These are phyloP conservation scores for Hypomyces rosellus DNA, from an alignment of 2,329 filamentous ascomycete genomes.

Conservation along the genomic window DNA sequence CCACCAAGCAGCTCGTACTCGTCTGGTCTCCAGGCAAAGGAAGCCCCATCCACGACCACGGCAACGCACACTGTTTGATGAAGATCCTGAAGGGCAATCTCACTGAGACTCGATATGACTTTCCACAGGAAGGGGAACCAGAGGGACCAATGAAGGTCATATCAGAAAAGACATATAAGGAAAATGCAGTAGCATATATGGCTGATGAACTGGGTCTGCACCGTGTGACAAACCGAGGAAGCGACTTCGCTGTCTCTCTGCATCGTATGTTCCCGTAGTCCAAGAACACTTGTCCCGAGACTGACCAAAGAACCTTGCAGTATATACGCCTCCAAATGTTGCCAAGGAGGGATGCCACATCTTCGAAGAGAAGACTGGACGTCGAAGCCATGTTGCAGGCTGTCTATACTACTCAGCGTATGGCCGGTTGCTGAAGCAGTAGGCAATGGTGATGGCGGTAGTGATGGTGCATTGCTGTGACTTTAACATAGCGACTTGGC, in stretches of 20 bases:
- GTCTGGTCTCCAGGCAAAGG: conserved; percentile 83
- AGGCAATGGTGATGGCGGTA: too few species aligned
- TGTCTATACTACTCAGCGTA: conserved; percentile 65
- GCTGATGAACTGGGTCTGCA: conserved; percentile 84
- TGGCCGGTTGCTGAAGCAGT: conserved; percentile 42
- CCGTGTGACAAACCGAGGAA: conserved; percentile 68
- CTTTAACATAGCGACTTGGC: conserved; percentile 1
- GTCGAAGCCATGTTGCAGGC: conserved; percentile 63
- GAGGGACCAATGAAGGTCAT: conserved; percentile 56
- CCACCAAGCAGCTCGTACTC: conserved; percentile 59
- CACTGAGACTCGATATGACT: conserved; percentile 75
- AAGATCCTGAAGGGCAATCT: conserved; percentile 74
- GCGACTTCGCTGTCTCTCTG: conserved; percentile 74
- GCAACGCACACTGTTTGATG: conserved; percentile 88
- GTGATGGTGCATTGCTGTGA: background rate
- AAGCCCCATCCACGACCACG: conserved; percentile 83
- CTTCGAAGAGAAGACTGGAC: conserved; percentile 72
- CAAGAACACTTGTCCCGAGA: conserved; percentile 24
- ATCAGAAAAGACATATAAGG: conserved; percentile 59
- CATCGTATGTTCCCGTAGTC: conserved; percentile 50
- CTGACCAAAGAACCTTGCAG: conserved; percentile 32
- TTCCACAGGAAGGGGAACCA: conserved; percentile 48
- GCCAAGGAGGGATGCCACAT: conserved; percentile 75
- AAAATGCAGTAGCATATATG: conserved; percentile 83
- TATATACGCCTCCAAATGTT: conserved; percentile 87